phyloP scores from a whole-genome alignment of 805 yeast genomes.

The Kodamaea laetipori region DNA sequence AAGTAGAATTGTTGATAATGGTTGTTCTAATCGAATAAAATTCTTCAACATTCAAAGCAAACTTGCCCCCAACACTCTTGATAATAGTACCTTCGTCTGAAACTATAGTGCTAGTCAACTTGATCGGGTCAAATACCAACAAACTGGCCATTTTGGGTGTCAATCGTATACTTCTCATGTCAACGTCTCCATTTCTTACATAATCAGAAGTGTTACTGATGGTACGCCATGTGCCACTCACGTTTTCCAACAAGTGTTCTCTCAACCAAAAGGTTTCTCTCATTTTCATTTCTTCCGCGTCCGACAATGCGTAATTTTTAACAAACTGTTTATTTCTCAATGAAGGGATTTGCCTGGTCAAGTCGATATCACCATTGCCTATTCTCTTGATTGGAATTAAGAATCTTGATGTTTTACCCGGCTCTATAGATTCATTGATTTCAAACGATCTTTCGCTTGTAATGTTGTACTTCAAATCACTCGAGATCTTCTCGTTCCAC shows the following conservation, averaged over 20 bases:
- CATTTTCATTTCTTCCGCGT: constrained; percentile 57
- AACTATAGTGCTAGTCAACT: constrained; percentile 20
- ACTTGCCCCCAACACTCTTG: constrained; percentile 29
- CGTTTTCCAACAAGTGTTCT: constrained; percentile 56
- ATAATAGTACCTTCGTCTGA: constrained; percentile 25
- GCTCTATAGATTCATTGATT: constrained; percentile 31
- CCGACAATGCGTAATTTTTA: constrained; percentile 53
- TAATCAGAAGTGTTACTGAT: constrained; percentile 15
- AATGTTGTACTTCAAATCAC: constrained; percentile 34
- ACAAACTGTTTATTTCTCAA: constrained; percentile 70
- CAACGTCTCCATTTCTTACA: constrained; percentile 56
- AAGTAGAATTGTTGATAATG: constrained; percentile 50
- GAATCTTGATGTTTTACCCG: constrained; percentile 49
- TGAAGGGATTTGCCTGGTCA: constrained; percentile 66
- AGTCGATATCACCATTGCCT: constrained; percentile 41
- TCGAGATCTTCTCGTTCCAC: constrained; percentile 60
- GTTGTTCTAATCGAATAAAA: constrained; percentile 53
- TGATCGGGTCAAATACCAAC: constrained; percentile 38
- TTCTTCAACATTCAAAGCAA: constrained; percentile 44
- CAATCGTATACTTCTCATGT: constrained; percentile 65
- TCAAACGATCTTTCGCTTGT: constrained; percentile 24
- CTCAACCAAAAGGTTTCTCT: constrained; percentile 81
- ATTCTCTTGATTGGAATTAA: constrained; percentile 70
- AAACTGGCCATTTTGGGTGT: constrained; percentile 60
- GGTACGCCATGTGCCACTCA: constrained; percentile 69